Evolutionary conservation across 225 moss, liverwort and hornwort species (phyloP).

Genomic region (Bryoerythrophyllum caledonicum): DNA sequence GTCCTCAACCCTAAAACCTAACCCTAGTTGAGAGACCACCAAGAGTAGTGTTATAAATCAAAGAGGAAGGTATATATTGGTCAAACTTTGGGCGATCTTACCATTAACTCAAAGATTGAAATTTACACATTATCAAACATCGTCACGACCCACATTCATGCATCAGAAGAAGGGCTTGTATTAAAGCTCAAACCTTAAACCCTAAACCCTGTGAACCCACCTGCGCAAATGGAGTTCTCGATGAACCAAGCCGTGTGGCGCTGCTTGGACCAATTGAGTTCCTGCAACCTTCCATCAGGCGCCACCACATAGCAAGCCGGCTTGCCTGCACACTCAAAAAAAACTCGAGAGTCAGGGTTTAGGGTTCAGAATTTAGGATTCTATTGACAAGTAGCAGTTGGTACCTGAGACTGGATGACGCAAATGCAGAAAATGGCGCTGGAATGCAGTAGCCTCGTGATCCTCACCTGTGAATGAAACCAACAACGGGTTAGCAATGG

Average conservation of each 20-base stretch:
- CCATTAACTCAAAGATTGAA: too few relatives aligned
- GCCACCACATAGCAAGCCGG: constrained; percentile 57
- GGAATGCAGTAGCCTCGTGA: not conserved
- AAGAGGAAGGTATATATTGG: too few relatives aligned
- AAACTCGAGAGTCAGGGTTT: too few relatives aligned
- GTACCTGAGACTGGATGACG: constrained; percentile 12
- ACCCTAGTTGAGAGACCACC: too few relatives aligned
- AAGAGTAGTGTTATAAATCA: too few relatives aligned
- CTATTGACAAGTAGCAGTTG: not conserved
- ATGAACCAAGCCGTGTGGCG: constrained; percentile 72
- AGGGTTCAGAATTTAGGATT: too few relatives aligned
- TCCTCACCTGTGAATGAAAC: not conserved
- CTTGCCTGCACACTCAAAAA: constrained; percentile 28
- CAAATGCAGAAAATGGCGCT: constrained; percentile 15
- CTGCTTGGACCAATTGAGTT: constrained; percentile 82
- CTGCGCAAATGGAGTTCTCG: constrained; percentile 60
- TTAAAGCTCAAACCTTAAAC: not conserved
- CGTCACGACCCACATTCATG: not conserved
- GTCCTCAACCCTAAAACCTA: too few relatives aligned
- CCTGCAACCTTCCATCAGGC: constrained; percentile 56
- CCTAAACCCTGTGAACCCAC: constrained; percentile 27
- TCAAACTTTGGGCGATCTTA: too few relatives aligned
- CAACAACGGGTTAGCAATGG: not conserved
- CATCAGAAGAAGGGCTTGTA: not conserved
- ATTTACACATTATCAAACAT: too few relatives aligned